Evolutionary conservation across 106 monocot species (phyloP), one percentile per base, ranked within the genome.

Genomic region (Agapanthus africanus): DNA sequence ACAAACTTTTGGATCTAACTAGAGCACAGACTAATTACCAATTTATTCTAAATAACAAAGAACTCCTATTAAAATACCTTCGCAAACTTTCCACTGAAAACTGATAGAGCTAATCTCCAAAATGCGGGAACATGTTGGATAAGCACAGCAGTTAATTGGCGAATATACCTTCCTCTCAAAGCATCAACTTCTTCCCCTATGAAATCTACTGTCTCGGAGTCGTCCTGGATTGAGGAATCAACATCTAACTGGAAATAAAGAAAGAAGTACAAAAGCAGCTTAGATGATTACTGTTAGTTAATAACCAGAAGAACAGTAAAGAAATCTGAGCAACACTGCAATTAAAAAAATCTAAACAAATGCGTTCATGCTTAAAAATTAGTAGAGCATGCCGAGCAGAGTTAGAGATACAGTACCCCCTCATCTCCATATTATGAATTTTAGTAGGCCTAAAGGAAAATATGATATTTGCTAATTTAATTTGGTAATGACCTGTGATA

Each of bases 41-140:
- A n/a, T n/a, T n/a, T n/a, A n/a, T n/a, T n/a, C n/a, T n/a, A n/a
- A n/a, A n/a, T n/a, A n/a, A n/a, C n/a, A n/a, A n/a, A n/a, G n/a
- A n/a, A n/a, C n/a, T n/a, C n/a, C n/a, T n/a, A n/a, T n/a, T n/a
- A n/a, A n/a, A n/a, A 41, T 80, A 91, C 95, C 95, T 91, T 95
- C 11, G 87, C 93, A 85, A 99, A 99, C 59, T 99, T 99, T 68
- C 99, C 99, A 79, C 84, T 93, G 85, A 93, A 99, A 19, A 99
- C 84, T 37, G 99, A 93, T 28, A 99, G 71, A 59, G 92, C 79
- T 70, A 93, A 77, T 79, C 85, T 87, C 99, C 99, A 99, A 57
- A 93, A 99, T 40, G 82, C 77, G 36, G 93, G 93, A 32, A 99
- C 77, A 76, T 99, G 90, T 33, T 87, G 87, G 68, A 90, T 77